Percentiles rank a stretch among this genome's conserved stretches.
Evolutionary conservation across 2,329 filamentous ascomycete genomes (phyloP).

Genomic region (Penicillium sp.): DNA sequence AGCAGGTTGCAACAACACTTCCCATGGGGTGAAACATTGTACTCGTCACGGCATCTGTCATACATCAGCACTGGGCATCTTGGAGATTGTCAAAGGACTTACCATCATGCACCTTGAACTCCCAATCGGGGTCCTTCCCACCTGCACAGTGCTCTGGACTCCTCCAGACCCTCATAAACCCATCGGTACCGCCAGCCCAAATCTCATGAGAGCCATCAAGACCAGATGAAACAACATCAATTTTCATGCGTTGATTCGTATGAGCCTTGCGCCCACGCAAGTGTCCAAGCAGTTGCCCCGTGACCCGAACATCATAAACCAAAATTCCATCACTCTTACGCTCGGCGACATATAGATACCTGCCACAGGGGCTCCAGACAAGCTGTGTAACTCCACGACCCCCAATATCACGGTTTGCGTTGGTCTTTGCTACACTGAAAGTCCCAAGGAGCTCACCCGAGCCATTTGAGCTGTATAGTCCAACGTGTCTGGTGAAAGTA

Average conservation of each 20-base stretch:
- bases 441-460: slow-evolving; percentile 52
- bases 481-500: slow-evolving; percentile 57
- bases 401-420: slow-evolving; percentile 40
- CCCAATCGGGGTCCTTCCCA: slow-evolving; percentile 43
- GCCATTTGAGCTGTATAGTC: slow-evolving; percentile 54
- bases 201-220: slow-evolving; percentile 50
- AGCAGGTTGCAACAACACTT: slow-evolving; percentile 51
- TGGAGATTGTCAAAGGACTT: slow-evolving; percentile 13
- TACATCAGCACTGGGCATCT: slow-evolving; percentile 15
- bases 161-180: slow-evolving; percentile 53
- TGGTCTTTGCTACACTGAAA: slow-evolving; percentile 49
- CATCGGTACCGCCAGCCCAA: slow-evolving; percentile 61
- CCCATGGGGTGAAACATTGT: slow-evolving; percentile 49
- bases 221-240: slow-evolving; percentile 49
- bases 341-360: slow-evolving; percentile 60
- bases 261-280: slow-evolving; percentile 47
- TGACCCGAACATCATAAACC: slow-evolving; percentile 61
- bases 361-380: slow-evolving; percentile 58
- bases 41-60: slow-evolving; percentile 47
- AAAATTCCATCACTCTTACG: slow-evolving; percentile 56
- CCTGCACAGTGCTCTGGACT: slow-evolving; percentile 46
- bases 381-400: slow-evolving; percentile 58
- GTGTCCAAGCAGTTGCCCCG: slow-evolving; percentile 52
- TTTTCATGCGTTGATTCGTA: slow-evolving; percentile 58
- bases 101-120: slow-evolving; percentile 50